Conservation (phyloP, 768 basidiomycete genomes). For the Lactifluus pinguis region DNA sequence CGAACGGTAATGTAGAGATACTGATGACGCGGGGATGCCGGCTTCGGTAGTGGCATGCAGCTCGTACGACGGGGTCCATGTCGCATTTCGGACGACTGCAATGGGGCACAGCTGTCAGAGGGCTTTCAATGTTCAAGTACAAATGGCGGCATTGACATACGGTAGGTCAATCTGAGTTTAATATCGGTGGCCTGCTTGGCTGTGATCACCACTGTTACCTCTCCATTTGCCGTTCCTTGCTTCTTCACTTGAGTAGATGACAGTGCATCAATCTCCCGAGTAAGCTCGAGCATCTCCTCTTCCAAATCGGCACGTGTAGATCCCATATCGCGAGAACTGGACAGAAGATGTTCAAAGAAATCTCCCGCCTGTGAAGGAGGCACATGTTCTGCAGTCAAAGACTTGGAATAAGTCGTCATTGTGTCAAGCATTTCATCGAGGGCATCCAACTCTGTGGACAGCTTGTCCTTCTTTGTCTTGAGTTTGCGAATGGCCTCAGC, state of each 20-base stretch:
- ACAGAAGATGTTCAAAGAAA: slow-evolving; percentile 37
- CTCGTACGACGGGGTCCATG: slow-evolving; percentile 50
- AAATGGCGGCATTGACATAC: slow-evolving; percentile 27
- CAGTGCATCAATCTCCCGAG: slow-evolving; percentile 33
- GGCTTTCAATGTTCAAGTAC: not conserved
- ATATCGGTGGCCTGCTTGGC: slow-evolving; percentile 30
- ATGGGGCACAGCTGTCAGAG: slow-evolving; percentile 15
- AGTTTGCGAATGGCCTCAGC: slow-evolving; percentile 23
- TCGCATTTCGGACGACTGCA: slow-evolving; percentile 41
- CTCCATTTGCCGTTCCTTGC: slow-evolving; percentile 23
- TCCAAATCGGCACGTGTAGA: slow-evolving; percentile 29
- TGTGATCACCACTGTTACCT: slow-evolving; percentile 37
- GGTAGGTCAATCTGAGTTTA: slow-evolving; percentile 44
- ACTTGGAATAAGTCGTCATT: slow-evolving; percentile 36
- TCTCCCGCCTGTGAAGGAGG: slow-evolving; percentile 29
- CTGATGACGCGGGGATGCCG: slow-evolving; percentile 35
- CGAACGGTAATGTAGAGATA: slow-evolving; percentile 48
- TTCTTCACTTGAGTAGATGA: slow-evolving; percentile 26
- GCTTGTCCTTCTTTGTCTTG: slow-evolving; percentile 26
- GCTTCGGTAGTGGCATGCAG: slow-evolving; percentile 39
- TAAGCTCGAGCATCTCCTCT: slow-evolving; percentile 28
- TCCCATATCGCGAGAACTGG: slow-evolving; percentile 30
- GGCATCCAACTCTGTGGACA: slow-evolving; percentile 33
- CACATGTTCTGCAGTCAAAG: slow-evolving; percentile 36
- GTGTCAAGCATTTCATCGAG: slow-evolving; percentile 35